phyloP scores from a whole-genome alignment of 2,329 filamentous ascomycete genomes.

The Penicillium rolfsii region DNA sequence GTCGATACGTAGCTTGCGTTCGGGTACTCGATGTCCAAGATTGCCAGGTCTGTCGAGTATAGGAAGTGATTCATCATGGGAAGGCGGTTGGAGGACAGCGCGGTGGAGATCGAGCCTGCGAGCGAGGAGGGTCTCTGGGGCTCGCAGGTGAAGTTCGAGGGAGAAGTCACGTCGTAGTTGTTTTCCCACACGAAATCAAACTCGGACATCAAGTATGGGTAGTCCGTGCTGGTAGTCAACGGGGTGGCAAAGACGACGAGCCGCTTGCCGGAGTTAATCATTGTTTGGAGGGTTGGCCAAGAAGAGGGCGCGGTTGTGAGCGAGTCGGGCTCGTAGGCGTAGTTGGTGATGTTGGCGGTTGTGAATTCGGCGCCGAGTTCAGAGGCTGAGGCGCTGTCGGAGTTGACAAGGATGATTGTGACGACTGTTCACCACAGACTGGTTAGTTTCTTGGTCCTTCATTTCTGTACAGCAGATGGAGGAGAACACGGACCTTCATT shows the following conservation, averaged over 20 bases:
- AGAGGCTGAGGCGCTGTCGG: slow-evolving; percentile 59
- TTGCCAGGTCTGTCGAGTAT: slow-evolving; percentile 55
- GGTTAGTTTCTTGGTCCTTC: slow-evolving; percentile 12
- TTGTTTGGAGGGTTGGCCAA: slow-evolving; percentile 73
- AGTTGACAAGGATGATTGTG: slow-evolving; percentile 73
- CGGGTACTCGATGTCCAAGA: slow-evolving; percentile 62
- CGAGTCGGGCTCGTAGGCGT: slow-evolving; percentile 62
- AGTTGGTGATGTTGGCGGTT: slow-evolving; percentile 61
- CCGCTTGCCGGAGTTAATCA: slow-evolving; percentile 67
- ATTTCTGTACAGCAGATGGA: too few species aligned
- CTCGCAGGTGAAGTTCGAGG: slow-evolving; percentile 71
- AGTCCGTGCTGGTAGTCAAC: slow-evolving; percentile 37
- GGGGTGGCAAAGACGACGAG: slow-evolving; percentile 71
- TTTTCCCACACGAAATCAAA: slow-evolving; percentile 69
- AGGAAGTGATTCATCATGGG: slow-evolving; percentile 82
- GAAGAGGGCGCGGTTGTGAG: slow-evolving; percentile 47
- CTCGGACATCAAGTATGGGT: slow-evolving; percentile 50
- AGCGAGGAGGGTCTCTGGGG: slow-evolving; percentile 66
- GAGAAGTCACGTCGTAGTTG: slow-evolving; percentile 64
- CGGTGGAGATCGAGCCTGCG: slow-evolving; percentile 51
- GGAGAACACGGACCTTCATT: slow-evolving; percentile 57
- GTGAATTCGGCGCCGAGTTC: slow-evolving; percentile 61
- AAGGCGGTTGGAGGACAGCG: slow-evolving; percentile 63
- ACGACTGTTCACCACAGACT: slow-evolving; percentile 55
- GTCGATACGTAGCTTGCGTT: slow-evolving; percentile 62